Conservation (phyloP, 768 basidiomycete genomes). For the Hebeloma cylindrosporum region DNA sequence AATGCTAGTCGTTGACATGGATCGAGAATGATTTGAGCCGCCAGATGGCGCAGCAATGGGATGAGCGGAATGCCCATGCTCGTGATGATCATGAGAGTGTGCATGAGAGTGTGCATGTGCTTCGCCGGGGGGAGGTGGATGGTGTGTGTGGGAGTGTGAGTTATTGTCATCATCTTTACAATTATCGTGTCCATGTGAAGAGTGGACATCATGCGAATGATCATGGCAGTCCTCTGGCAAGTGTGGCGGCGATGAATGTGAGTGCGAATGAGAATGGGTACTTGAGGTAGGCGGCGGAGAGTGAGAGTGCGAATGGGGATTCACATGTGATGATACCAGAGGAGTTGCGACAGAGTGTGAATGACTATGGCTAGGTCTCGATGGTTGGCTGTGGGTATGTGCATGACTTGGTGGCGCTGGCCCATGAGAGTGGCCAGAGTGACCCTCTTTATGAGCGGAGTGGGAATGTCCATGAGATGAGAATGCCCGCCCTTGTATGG, state of each 20-base stretch:
- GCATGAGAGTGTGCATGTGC: slow-evolving; percentile 45
- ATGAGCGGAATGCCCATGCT: slow-evolving; percentile 10
- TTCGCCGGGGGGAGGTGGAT: slow-evolving; percentile 19
- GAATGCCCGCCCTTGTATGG: slow-evolving; percentile 54
- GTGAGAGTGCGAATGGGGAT: slow-evolving; percentile 20
- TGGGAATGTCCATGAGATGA: slow-evolving; percentile 57
- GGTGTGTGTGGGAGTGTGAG: slow-evolving; percentile 18
- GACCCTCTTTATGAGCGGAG: slow-evolving; percentile 22
- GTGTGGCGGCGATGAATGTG: slow-evolving; percentile 23
- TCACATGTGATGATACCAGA: slow-evolving; percentile 14
- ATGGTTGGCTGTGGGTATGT: slow-evolving; percentile 17
- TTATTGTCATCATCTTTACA: slow-evolving; percentile 15
- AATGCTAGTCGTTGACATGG: slow-evolving; percentile 17
- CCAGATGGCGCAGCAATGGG: slow-evolving; percentile 1
- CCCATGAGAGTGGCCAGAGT: slow-evolving; percentile 36
- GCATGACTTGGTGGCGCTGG: slow-evolving; percentile 12
- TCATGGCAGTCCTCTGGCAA: slow-evolving; percentile 8
- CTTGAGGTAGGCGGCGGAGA: neutral
- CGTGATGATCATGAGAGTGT: slow-evolving; percentile 70
- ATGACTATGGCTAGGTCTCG: slow-evolving; percentile 16
- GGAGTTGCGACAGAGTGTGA: slow-evolving; percentile 27
- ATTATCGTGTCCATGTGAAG: slow-evolving; percentile 15
- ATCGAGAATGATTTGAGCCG: slow-evolving; percentile 45
- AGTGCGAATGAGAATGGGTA: slow-evolving; percentile 17
- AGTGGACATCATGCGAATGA: slow-evolving; percentile 22